Conservation (phyloP, 805 yeast genomes). For the Myxozyma nipponensis region DNA sequence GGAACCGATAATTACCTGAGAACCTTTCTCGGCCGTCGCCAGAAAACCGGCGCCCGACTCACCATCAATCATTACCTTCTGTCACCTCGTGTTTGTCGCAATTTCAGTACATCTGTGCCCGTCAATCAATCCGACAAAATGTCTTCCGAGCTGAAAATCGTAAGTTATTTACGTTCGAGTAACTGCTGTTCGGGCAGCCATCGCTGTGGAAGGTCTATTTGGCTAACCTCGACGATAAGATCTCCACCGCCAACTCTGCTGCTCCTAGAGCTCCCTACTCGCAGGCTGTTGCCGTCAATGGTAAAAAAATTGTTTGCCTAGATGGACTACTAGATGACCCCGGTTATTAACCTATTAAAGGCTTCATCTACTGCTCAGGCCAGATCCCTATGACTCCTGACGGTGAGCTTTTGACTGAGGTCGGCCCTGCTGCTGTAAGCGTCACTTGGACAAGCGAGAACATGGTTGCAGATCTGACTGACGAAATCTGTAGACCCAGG, state of each 20-base stretch:
- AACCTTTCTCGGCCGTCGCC: no score
- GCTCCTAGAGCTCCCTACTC: slow-evolving; percentile 96
- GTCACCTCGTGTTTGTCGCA: no score
- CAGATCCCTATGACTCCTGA: slow-evolving; percentile 86
- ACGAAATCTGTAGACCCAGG: slow-evolving; percentile 35
- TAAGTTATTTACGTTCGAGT: not conserved
- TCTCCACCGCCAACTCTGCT: slow-evolving; percentile 76
- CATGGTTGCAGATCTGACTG: not conserved
- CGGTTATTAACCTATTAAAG: slow-evolving; percentile 34
- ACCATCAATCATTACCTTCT: no score
- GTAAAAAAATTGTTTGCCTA: slow-evolving; percentile 28
- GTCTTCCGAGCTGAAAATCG: slow-evolving; percentile 6
- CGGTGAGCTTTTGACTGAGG: slow-evolving; percentile 68
- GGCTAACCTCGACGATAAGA: slow-evolving; percentile 30
- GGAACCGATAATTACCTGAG: no score
- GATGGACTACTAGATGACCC: not conserved
- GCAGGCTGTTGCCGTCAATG: slow-evolving; percentile 89
- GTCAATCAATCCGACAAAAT: not conserved
- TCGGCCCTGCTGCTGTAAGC: slow-evolving; percentile 49
- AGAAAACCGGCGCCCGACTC: no score
- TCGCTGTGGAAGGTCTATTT: not conserved
- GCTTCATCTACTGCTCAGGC: slow-evolving; percentile 88
- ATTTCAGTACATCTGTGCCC: not conserved
- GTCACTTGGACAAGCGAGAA: not conserved
- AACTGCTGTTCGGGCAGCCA: not conserved